phyloP scores from a whole-genome alignment of 2,329 filamentous ascomycete genomes.

The Didymosphaeria variabile region DNA sequence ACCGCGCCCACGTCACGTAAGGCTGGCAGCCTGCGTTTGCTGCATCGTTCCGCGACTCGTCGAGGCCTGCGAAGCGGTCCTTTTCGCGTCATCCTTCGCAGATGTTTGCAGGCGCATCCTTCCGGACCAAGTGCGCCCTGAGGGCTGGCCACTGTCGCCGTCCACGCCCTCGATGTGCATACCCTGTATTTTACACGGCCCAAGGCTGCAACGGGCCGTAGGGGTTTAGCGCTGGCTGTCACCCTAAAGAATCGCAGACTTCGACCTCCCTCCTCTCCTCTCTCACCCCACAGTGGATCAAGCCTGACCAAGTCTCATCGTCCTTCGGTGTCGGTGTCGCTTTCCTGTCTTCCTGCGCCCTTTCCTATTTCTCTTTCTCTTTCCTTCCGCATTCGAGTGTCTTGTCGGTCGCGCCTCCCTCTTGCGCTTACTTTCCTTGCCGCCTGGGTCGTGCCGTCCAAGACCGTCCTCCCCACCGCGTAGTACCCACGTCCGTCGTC shows the following conservation, averaged over 20 bases:
- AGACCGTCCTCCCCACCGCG: constrained; percentile 16
- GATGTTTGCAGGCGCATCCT: background rate
- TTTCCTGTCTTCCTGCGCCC: constrained; percentile 42
- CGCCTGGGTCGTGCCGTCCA: constrained; percentile 2
- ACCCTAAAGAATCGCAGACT: constrained; percentile 39
- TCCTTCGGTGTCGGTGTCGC: constrained; percentile 47
- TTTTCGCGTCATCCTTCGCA: background rate
- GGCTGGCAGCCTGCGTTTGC: constrained; percentile 6
- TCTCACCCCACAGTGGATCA: constrained; percentile 47
- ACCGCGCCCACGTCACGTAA: constrained; percentile 6
- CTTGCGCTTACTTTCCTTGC: constrained; percentile 20
- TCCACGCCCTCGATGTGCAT: background rate
- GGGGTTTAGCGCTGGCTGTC: constrained; percentile 23
- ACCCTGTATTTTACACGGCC: constrained; percentile 7
- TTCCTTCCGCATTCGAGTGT: constrained; percentile 45
- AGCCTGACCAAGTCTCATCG: constrained; percentile 41
- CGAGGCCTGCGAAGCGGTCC: background rate
- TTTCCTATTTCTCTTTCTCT: constrained; percentile 50
- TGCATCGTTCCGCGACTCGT: constrained; percentile 10
- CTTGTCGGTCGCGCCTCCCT: constrained; percentile 30
- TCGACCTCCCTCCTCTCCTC: constrained; percentile 36
- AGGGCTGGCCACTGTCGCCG: background rate
- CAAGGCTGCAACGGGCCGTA: constrained; percentile 26
- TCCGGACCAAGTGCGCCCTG: background rate
- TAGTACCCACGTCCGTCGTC: constrained; percentile 20